Percentiles rank a stretch among this genome's conserved stretches.
These are phyloP conservation scores for Articulospora tetracladia DNA, from an alignment of 495 filamentous ascomycete species.

Conservation along the genomic window DNA sequence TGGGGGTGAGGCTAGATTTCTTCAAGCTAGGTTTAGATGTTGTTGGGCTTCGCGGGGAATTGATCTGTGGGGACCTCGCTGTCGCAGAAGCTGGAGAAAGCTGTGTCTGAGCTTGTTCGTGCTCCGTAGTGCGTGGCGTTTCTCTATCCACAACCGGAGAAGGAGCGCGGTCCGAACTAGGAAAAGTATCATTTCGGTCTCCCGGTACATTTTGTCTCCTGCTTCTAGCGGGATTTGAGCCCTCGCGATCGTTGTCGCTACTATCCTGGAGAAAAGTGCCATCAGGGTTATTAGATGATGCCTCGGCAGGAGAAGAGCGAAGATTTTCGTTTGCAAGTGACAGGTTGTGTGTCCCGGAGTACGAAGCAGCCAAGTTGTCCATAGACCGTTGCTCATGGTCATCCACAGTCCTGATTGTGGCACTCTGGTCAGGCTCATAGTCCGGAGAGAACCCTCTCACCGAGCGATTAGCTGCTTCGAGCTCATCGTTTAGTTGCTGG, in stretches of 20 bases:
- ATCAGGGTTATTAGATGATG: constrained; percentile 29
- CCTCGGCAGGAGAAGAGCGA: not conserved
- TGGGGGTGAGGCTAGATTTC: not conserved
- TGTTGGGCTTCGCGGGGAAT: constrained; percentile 4
- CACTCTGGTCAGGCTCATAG: constrained; percentile 56
- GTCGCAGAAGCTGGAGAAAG: constrained; percentile 10
- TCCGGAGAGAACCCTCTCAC: constrained; percentile 59
- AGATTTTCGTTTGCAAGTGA: not conserved
- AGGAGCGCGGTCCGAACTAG: not conserved
- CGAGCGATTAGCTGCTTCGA: constrained; percentile 21
- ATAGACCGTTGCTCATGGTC: constrained; percentile 24
- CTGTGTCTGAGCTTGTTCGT: constrained; percentile 16
- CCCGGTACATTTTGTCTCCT: not conserved
- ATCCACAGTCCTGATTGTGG: constrained; percentile 54
- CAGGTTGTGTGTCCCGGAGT: not conserved
- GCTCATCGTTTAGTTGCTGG: constrained; percentile 12
- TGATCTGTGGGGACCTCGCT: constrained; percentile 3
- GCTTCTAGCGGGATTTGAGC: not conserved
- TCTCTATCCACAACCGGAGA: constrained; percentile 14
- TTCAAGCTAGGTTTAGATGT: constrained; percentile 11
- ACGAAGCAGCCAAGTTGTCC: constrained; percentile 1
- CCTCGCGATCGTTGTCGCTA: constrained; percentile 43
- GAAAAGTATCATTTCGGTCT: constrained; percentile 1
- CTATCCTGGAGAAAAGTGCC: constrained; percentile 48
- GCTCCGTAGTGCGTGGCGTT: constrained; percentile 17